Conservation (phyloP, 1,139 yeast species). For the Yamadazyma taylorii region DNA sequence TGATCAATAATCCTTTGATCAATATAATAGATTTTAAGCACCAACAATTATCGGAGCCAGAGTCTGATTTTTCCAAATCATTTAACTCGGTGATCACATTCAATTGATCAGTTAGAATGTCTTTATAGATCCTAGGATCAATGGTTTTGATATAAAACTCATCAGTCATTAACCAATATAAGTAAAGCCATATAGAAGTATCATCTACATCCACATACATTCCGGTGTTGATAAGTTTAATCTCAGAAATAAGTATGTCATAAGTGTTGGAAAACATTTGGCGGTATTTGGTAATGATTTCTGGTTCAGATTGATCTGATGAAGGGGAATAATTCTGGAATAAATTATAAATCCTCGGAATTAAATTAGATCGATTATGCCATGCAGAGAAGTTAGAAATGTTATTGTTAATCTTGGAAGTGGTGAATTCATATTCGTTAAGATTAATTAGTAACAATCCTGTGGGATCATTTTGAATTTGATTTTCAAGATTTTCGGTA, state of each 20-base stretch:
- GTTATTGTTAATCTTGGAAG: conserved; percentile 72
- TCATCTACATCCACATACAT: conserved; percentile 92
- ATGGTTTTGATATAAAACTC: conserved; percentile 42
- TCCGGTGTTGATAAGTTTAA: conserved; percentile 74
- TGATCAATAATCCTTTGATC: conserved; percentile 36
- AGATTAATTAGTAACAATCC: conserved; percentile 23
- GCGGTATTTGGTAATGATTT: conserved; percentile 14
- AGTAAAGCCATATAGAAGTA: conserved; percentile 88
- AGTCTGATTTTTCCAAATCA: conserved; percentile 58
- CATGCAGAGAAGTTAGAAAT: conserved; percentile 95
- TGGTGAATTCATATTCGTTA: conserved; percentile 75
- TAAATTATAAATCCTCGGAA: conserved; percentile 49
- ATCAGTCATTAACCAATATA: conserved; percentile 75
- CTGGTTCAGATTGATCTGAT: conserved; percentile 19
- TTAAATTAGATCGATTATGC: conserved; percentile 82
- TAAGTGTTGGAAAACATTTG: conserved; percentile 25
- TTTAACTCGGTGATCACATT: conserved; percentile 53
- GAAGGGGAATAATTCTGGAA: conserved; percentile 14
- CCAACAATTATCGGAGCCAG: conserved; percentile 65
- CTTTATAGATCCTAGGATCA: conserved; percentile 17
- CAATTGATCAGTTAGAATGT: conserved; percentile 40
- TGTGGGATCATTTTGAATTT: conserved; percentile 6
- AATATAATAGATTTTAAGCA: conserved; percentile 58
- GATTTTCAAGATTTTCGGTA: conserved; percentile 41
- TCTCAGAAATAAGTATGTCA: conserved; percentile 41